These are phyloP conservation scores for Colletotrichum siamense DNA, from an alignment of 2,329 filamentous ascomycete species.

Conservation along the genomic window DNA sequence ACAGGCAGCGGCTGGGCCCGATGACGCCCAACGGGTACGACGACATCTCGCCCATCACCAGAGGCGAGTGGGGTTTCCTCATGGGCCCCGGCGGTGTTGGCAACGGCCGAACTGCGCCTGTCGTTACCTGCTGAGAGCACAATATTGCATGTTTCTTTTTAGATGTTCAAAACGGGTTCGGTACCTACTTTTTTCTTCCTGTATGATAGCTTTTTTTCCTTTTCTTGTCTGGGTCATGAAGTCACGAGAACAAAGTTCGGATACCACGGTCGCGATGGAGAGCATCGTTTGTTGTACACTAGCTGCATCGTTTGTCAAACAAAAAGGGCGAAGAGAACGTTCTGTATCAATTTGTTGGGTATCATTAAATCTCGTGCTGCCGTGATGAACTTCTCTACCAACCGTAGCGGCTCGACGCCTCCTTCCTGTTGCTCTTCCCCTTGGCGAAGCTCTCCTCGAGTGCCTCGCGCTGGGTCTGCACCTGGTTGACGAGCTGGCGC, in stretches of 20 bases:
- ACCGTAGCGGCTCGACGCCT: conserved; percentile 84
- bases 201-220: conserved; percentile 8
- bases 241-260: conserved; percentile 5
- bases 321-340: neutral
- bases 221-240: neutral
- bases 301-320: neutral
- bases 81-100: conserved; percentile 54
- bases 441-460: conserved; percentile 91
- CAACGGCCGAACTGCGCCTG: conserved; percentile 49
- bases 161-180: neutral
- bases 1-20: conserved; percentile 44
- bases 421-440: conserved; percentile 78
- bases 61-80: conserved; percentile 68
- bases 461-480: conserved; percentile 81
- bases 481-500: conserved; percentile 84
- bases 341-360: conserved; percentile 3
- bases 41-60: conserved; percentile 67
- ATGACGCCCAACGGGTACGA: conserved; percentile 65
- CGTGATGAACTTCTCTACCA: conserved; percentile 56
- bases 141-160: neutral
- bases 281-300: conserved; percentile 11
- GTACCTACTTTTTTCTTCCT: neutral
- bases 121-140: conserved; percentile 55
- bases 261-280: neutral
- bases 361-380: neutral